Percentiles rank a stretch among this genome's conserved stretches.
phyloP scores from a whole-genome alignment of 495 filamentous ascomycete genomes.

The Aspergillus taichungensis region DNA sequence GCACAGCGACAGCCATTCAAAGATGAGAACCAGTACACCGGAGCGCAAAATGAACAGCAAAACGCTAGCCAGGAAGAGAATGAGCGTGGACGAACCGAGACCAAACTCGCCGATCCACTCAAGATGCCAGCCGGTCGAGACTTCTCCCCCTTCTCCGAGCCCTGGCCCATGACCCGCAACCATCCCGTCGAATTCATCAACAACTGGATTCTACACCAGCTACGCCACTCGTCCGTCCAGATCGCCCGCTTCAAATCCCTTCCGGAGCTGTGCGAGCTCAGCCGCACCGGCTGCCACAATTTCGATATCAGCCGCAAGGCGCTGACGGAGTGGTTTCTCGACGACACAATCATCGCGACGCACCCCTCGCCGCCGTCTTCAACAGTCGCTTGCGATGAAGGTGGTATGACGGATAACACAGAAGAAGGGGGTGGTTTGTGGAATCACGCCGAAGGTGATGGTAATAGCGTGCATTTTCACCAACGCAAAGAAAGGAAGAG shows the following conservation, averaged over 20 bases:
- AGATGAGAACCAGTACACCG: constrained; percentile 1
- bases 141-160: constrained; percentile 9
- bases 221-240: constrained; percentile 22
- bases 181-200: constrained; percentile 16
- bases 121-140: constrained; percentile 8
- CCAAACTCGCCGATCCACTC: constrained; percentile 4
- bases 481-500: too few relatives aligned
- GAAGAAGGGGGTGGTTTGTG: too few relatives aligned
- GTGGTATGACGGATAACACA: neutral
- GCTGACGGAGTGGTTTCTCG: constrained; percentile 17
- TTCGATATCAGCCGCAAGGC: constrained; percentile 18
- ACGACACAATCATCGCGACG: constrained; percentile 6
- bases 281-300: constrained; percentile 10
- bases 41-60: neutral
- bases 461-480: too few relatives aligned
- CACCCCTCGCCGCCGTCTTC: neutral
- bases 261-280: constrained; percentile 9
- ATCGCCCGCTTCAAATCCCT: constrained; percentile 17
- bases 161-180: neutral
- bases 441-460: too few relatives aligned
- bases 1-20: too few relatives aligned
- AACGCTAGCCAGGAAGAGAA: neutral
- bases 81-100: neutral
- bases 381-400: neutral
- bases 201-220: constrained; percentile 24